A percentile compares a stretch with the other conserved stretches of the same genome.
Evolutionary conservation across 768 basidiomycete genomes (phyloP).

Genomic region (Agaricus blazei): DNA sequence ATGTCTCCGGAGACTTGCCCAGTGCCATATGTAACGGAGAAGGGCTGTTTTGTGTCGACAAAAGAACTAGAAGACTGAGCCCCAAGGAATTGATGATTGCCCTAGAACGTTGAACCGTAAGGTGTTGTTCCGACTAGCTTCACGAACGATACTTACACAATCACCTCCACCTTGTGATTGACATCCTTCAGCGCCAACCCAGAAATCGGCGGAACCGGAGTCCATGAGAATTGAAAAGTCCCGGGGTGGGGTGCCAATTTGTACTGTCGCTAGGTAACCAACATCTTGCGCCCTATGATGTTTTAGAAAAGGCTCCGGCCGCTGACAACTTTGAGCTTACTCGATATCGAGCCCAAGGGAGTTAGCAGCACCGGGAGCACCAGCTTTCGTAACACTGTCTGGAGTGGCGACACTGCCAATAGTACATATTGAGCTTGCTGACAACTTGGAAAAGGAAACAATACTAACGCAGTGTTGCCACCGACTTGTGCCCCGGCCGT

Average conservation of each 20-base stretch:
- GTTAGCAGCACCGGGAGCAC: slow-evolving; percentile 18
- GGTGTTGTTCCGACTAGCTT: not conserved
- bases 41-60: slow-evolving; percentile 37
- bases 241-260: slow-evolving; percentile 42
- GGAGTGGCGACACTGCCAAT: not conserved
- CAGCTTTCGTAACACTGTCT: slow-evolving; percentile 13
- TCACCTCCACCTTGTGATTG: slow-evolving; percentile 24
- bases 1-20: slow-evolving; percentile 57
- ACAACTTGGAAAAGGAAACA: not conserved
- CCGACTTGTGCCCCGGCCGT: not conserved
- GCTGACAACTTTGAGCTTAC: slow-evolving; percentile 24
- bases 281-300: slow-evolving; percentile 4
- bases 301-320: slow-evolving; percentile 22
- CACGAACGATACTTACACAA: slow-evolving; percentile 19
- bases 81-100: slow-evolving; percentile 47
- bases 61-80: slow-evolving; percentile 52
- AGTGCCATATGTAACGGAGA: slow-evolving; percentile 47
- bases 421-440: not conserved
- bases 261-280: slow-evolving; percentile 12
- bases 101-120: slow-evolving; percentile 18
- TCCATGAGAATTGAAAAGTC: slow-evolving; percentile 53
- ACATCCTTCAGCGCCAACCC: slow-evolving; percentile 49
- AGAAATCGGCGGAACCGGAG: slow-evolving; percentile 59
- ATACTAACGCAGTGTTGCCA: not conserved
- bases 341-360: slow-evolving; percentile 56